Evolutionary conservation across 2,329 filamentous ascomycete genomes (phyloP), one percentile per base, ranked within the genome.

Genomic region (Alternaria dauci): DNA sequence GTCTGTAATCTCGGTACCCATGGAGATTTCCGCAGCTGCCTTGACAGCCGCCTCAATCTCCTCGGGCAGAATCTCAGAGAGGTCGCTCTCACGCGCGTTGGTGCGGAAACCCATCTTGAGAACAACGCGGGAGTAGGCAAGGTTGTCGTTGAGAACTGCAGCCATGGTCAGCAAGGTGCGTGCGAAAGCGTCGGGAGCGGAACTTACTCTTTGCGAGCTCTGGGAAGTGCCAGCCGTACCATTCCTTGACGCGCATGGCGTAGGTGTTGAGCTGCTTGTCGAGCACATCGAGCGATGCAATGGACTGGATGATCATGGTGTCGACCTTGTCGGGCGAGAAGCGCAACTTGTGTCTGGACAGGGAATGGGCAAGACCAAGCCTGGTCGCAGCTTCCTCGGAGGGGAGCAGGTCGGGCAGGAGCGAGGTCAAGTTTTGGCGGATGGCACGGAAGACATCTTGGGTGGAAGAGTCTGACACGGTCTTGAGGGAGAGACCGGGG

Each of bases 191-290:
- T 23, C 4, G 20, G 20, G 20, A 23, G 20, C 5, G 9, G 6
- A 18, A 38, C 46, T 36, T 50, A 50, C 46, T 97, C 83, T 94
- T 94, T 76, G 92, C 94, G 86, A 99, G 89, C 84, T 99, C 95
- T 41, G 95, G 95, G 85, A 98, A 99, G 82, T 98, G 95, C 95
- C 95, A 99, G 75, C 95, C 95, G 79, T 99, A 99, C 95, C 95
- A 99, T 81, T 99, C 95, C 88, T 98, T 98, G 64, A 97, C 93
- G 80, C 95, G 88, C 95, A 99, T 99, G 67, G 95, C 94, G 78
- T 97, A 98, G 72, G 92, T 95, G 85, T 99, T 99, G 67, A 99
- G 85, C 82, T 99, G 95, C 86, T 99, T 99, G 84, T 99, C 95
- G 63, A 99, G 84, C 68, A 99, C 95, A 78, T 99, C 95, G 47